These are phyloP conservation scores for Neurospora hispaniola DNA, from an alignment of 495 filamentous ascomycete species.

Conservation along the genomic window DNA sequence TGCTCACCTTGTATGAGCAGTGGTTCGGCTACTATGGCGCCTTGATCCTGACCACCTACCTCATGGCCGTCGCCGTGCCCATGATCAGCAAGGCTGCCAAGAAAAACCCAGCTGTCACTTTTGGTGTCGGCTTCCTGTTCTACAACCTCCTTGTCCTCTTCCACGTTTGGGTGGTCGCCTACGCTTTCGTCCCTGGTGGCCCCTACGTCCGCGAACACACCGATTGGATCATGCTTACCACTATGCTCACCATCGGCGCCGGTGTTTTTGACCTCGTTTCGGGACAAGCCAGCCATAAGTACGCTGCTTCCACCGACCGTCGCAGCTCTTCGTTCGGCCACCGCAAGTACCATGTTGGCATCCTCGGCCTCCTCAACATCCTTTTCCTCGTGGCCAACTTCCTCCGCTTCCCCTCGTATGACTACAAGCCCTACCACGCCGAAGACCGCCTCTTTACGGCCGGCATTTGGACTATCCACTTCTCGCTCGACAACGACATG, in stretches of 20 bases:
- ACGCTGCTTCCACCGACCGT: constrained; percentile 5
- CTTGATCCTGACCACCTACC: constrained; percentile 61
- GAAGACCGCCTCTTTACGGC: constrained; percentile 79
- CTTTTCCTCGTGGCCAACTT: constrained; percentile 74
- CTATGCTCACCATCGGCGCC: constrained; percentile 72
- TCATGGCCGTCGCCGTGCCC: constrained; percentile 72
- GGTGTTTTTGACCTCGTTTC: constrained; percentile 71
- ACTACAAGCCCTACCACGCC: constrained; percentile 82
- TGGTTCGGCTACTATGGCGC: constrained; percentile 91
- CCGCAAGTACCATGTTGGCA: constrained; percentile 40
- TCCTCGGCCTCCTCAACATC: constrained; percentile 57
- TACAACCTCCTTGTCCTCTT: constrained; percentile 90
- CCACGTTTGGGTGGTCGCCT: constrained; percentile 97
- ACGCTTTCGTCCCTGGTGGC: constrained; percentile 97
- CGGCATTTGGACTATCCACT: constrained; percentile 99
- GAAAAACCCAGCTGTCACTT: constrained; percentile 63
- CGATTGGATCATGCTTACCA: constrained; percentile 84
- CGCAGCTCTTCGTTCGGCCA: constrained; percentile 19
- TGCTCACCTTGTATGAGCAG: constrained; percentile 67
- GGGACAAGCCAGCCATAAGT: constrained; percentile 13
- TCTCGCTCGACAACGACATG: constrained; percentile 97
- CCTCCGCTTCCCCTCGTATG: constrained; percentile 86
- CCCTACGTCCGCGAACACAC: constrained; percentile 89
- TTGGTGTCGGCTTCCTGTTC: constrained; percentile 76
- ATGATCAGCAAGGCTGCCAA: constrained; percentile 65